phyloP scores from a whole-genome alignment of 108 stramenopile genomes.

The Nannochloropsis gaditana region DNA sequence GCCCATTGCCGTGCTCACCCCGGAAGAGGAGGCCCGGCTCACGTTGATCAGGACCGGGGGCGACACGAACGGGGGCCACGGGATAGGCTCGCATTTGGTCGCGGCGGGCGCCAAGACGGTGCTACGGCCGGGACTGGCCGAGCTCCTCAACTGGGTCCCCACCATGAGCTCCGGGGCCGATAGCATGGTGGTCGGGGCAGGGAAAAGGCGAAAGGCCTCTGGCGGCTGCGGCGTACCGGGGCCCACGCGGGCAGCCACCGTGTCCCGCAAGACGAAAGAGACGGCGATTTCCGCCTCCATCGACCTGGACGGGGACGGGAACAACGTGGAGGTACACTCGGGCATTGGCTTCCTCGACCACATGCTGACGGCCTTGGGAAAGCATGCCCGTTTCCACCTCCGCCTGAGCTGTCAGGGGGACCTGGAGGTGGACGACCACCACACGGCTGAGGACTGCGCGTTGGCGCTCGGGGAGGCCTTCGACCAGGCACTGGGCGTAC shows the following conservation, averaged over 20 bases:
- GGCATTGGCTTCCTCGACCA: conserved; percentile 74
- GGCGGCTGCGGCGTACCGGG: conserved; percentile 9
- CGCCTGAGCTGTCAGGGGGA: conserved; percentile 72
- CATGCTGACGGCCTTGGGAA: conserved; percentile 63
- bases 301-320: conserved; percentile 52
- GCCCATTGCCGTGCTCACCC: conserved; percentile 75
- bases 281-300: conserved; percentile 48
- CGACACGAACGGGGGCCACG: neutral
- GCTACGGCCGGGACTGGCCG: conserved; percentile 40
- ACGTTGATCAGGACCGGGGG: neutral
- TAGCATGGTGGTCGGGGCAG: neutral
- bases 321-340: conserved; percentile 58
- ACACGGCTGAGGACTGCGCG: conserved; percentile 87
- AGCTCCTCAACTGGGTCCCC: conserved; percentile 40
- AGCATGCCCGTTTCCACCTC: conserved; percentile 64
- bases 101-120: conserved; percentile 39
- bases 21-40: conserved; percentile 59
- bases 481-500: conserved; percentile 52
- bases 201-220: neutral
- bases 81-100: conserved; percentile 26
- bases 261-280: conserved; percentile 49
- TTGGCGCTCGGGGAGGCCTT: conserved; percentile 83
- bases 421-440: conserved; percentile 91
- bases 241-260: conserved; percentile 15
- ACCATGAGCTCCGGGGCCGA: neutral